A percentile compares a stretch with the other conserved stretches of the same genome.
These are phyloP conservation scores for Parascedosporium putredinis DNA, from an alignment of 2,329 filamentous ascomycete species.

Conservation along the genomic window DNA sequence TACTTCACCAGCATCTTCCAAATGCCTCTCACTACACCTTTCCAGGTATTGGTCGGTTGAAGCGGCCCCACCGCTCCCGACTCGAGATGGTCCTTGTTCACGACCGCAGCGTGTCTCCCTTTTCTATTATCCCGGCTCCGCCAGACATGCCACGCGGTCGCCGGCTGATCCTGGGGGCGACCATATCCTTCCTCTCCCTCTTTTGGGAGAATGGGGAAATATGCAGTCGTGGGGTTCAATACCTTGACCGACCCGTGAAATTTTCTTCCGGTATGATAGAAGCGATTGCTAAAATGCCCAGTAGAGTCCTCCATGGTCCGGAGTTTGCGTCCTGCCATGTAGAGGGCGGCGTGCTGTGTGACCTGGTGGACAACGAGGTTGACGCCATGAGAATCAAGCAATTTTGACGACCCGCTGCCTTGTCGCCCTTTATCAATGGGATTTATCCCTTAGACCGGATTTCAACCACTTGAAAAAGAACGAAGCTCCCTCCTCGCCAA, in stretches of 20 bases:
- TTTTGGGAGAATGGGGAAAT: constrained; percentile 12
- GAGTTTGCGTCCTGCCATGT: no score
- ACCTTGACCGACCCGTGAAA: constrained; percentile 14
- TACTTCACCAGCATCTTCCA: constrained; percentile 25
- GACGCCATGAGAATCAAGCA: neutral
- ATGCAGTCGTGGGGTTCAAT: constrained; percentile 16
- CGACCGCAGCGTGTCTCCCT: constrained; percentile 24
- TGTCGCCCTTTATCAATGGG: neutral
- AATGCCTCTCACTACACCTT: constrained; percentile 18
- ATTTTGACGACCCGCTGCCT: no score
- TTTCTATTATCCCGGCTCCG: constrained; percentile 32
- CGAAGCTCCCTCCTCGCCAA: no score
- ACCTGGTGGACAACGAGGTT: neutral
- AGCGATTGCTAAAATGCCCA: constrained; percentile 3
- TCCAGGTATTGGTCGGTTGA: constrained; percentile 16
- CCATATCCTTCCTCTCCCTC: neutral
- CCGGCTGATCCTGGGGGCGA: neutral
- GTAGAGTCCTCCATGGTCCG: neutral
- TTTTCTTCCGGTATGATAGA: constrained; percentile 10
- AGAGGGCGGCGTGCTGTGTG: no score
- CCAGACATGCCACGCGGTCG: constrained; percentile 26
- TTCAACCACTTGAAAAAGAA: no score
- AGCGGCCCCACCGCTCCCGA: constrained; percentile 10
- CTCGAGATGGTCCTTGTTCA: constrained; percentile 17
- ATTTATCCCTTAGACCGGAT: no score